Evolutionary conservation across 176 grass and related monocot genomes (phyloP).

Genomic region (barley (Hordeum vulgare)): MorexV3_pseudomolecules_assembly NC_058521.1:156893300-156893799

Average conservation of each 20-base stretch:
- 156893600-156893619: background rate
- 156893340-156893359: background rate
- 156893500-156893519: constrained; percentile 88
- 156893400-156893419: background rate
- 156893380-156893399: background rate
- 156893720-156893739: background rate
- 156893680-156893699: background rate
- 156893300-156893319: background rate
- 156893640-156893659: background rate
- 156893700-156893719: background rate
- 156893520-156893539: constrained; percentile 51
- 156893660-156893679: background rate
- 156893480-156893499: constrained; percentile 68
- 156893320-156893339: background rate
- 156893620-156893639: background rate
- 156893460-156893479: constrained; percentile 34
- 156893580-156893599: constrained; percentile 47
- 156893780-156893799: background rate
- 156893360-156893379: background rate
- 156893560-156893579: constrained; percentile 79
- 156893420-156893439: background rate
- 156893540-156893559: constrained; percentile 71
- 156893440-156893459: background rate
- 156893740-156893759: background rate
- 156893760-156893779: background rate